Evolutionary conservation across 2,329 filamentous ascomycete species (phyloP).

Genomic region (Xylaria sp.): DNA sequence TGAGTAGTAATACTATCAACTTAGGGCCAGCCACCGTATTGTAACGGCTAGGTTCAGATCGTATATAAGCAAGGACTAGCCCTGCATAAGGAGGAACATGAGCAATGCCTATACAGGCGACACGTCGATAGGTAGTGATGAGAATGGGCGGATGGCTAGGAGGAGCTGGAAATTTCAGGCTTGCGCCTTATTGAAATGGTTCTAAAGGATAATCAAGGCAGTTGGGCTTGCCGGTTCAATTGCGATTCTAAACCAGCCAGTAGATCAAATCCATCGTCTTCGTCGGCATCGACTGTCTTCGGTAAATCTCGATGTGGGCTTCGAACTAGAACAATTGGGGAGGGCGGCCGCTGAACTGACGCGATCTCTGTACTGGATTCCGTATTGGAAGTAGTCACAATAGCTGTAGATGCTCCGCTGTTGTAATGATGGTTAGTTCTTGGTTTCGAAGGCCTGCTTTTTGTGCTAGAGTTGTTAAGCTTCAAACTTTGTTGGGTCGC

Average conservation of each 20-base stretch:
- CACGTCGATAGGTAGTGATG: background rate
- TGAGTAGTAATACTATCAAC: background rate
- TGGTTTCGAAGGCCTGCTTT: background rate
- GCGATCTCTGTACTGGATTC: background rate
- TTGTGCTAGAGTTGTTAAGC: background rate
- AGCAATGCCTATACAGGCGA: background rate
- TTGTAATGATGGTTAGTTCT: background rate
- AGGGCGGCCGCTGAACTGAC: background rate
- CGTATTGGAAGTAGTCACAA: background rate
- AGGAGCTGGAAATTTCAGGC: background rate
- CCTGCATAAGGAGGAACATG: background rate
- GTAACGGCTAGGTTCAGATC: background rate
- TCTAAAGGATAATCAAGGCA: background rate
- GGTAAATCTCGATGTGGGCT: background rate
- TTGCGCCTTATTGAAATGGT: background rate
- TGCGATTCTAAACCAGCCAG: conserved; percentile 45
- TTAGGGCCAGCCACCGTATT: background rate
- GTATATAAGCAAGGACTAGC: background rate
- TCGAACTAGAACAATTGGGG: background rate
- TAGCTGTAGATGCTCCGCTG: background rate
- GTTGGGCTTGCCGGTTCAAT: conserved; percentile 37
- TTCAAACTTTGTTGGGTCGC: background rate
- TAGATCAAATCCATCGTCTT: conserved; percentile 41
- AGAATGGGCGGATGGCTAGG: background rate
- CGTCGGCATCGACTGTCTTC: conserved; percentile 7